phyloP scores from a whole-genome alignment of 306 rosid species.

The Trichosanthes truncata region DNA sequence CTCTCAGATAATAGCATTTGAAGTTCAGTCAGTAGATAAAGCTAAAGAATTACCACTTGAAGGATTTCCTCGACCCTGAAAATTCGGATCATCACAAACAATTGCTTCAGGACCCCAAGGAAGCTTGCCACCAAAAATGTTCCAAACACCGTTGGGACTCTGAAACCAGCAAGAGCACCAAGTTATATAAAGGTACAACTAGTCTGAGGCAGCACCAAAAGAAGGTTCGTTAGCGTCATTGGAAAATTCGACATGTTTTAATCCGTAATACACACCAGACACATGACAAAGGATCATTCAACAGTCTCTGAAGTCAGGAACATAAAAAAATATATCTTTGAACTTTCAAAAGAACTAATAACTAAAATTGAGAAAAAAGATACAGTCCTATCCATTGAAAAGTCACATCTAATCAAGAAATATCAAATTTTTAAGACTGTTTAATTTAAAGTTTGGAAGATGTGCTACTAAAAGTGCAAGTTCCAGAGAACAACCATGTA shows the following conservation, averaged over 20 bases:
- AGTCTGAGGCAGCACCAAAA: background rate
- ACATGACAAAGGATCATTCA: background rate
- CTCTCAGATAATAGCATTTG: background rate
- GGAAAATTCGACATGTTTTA: background rate
- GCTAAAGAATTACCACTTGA: conserved; percentile 41
- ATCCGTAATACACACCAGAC: background rate
- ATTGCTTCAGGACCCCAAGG: conserved; percentile 80
- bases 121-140: conserved; percentile 72
- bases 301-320: background rate
- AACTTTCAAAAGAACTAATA: background rate
- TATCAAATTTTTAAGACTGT: background rate
- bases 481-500: background rate
- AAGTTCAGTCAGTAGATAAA: background rate
- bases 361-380: background rate
- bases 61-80: conserved; percentile 65
- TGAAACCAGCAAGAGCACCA: conserved; percentile 25
- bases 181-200: background rate
- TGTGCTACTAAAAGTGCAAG: background rate
- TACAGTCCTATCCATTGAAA: background rate
- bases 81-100: conserved; percentile 75
- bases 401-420: background rate
- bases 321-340: background rate
- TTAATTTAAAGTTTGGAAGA: background rate
- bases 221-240: background rate
- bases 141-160: conserved; percentile 80